A percentile compares a stretch with the other conserved stretches of the same genome.
These are phyloP conservation scores for Phytophthora europaea DNA, from an alignment of 352 stramenopile genomes.

Conservation along the genomic window DNA sequence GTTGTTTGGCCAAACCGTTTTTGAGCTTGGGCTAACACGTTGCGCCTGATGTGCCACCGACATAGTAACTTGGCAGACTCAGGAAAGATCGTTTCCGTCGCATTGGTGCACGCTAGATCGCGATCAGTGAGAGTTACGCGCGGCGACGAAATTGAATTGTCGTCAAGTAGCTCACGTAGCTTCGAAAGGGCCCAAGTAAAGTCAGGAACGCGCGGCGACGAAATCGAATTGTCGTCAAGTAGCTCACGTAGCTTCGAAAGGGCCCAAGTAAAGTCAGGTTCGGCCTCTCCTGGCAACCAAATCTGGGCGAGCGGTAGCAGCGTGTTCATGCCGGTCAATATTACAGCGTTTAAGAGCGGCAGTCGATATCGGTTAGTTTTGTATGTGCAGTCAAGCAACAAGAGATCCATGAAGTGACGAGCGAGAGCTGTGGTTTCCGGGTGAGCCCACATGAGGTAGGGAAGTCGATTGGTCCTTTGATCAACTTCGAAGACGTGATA, in stretches of 20 bases:
- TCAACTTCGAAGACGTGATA: slow-evolving; percentile 3
- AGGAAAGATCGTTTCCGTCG: neutral
- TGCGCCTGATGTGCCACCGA: slow-evolving; percentile 1
- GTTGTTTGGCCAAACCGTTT: slow-evolving; percentile 1
- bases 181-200: no score
- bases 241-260: neutral
- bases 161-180: neutral
- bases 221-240: neutral
- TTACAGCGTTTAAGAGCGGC: slow-evolving; percentile 1
- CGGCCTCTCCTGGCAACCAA: slow-evolving; percentile 7
- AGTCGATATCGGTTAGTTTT: slow-evolving; percentile 17
- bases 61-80: neutral
- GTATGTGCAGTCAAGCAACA: slow-evolving; percentile 25
- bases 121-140: neutral
- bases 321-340: slow-evolving; percentile 17
- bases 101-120: slow-evolving; percentile 5
- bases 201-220: neutral
- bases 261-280: slow-evolving; percentile 8
- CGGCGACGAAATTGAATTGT: neutral
- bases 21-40: slow-evolving; percentile 7
- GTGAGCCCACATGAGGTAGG: slow-evolving; percentile 22
- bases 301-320: slow-evolving; percentile 13
- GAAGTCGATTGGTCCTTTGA: neutral
- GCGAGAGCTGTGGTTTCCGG: neutral
- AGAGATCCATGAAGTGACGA: slow-evolving; percentile 7